Evolutionary conservation across 2,329 filamentous ascomycete species (phyloP).

Genomic region (Xylariaceae sp.): DNA sequence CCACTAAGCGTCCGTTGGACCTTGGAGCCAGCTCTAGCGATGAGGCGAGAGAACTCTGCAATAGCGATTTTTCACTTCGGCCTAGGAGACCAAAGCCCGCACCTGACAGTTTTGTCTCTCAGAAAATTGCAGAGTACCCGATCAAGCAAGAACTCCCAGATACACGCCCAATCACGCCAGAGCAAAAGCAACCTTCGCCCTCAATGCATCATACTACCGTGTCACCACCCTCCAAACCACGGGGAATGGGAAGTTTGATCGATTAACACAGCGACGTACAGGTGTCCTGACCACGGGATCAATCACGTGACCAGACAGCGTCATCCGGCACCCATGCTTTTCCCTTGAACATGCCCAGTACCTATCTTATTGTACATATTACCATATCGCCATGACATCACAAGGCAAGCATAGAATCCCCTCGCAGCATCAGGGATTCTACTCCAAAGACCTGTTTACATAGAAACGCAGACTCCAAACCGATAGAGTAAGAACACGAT

Average conservation of each 20-base stretch:
- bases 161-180: slow-evolving; percentile 24
- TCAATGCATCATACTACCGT: slow-evolving; percentile 20
- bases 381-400: too few species aligned
- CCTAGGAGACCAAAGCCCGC: slow-evolving; percentile 19
- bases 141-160: slow-evolving; percentile 8
- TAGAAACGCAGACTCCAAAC: too few species aligned
- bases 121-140: slow-evolving; percentile 13
- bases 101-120: slow-evolving; percentile 7
- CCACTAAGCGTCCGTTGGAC: slow-evolving; percentile 23
- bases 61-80: slow-evolving; percentile 28
- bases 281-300: too few species aligned
- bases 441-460: too few species aligned
- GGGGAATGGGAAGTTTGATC: slow-evolving; percentile 26
- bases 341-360: too few species aligned
- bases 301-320: too few species aligned
- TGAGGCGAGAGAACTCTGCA: slow-evolving; percentile 14
- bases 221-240: slow-evolving; percentile 28
- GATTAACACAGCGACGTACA: slow-evolving; percentile 17
- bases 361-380: too few species aligned
- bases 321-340: too few species aligned
- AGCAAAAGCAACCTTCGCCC: slow-evolving; percentile 11
- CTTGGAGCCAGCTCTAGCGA: slow-evolving; percentile 11
- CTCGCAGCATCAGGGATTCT: too few species aligned
- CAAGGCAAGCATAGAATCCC: too few species aligned
- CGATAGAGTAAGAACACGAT: too few species aligned